A percentile compares a stretch with the other conserved stretches of the same genome.
Conservation (phyloP, 1,139 yeast species). For the Yamadazyma blattariae region DNA sequence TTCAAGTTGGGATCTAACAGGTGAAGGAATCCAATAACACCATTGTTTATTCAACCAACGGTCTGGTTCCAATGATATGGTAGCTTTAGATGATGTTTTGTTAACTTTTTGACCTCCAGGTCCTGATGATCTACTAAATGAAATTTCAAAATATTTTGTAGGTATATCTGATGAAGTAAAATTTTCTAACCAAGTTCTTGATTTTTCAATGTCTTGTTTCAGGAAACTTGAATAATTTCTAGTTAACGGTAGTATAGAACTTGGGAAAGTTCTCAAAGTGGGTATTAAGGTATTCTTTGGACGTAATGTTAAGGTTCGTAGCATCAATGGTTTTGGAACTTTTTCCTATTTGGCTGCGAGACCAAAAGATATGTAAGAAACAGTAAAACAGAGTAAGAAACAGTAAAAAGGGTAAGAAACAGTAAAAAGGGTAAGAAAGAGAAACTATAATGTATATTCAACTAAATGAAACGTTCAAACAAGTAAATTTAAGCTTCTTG, state of each 20-base stretch:
- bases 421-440: too few relatives aligned
- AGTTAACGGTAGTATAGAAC: constrained; percentile 1
- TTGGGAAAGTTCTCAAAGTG: too few relatives aligned
- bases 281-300: too few relatives aligned
- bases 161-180: constrained; percentile 45
- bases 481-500: not conserved
- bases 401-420: too few relatives aligned
- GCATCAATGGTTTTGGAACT: too few relatives aligned
- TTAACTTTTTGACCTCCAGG: constrained; percentile 97
- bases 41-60: constrained; percentile 46
- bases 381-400: too few relatives aligned
- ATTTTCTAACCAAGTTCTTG: constrained; percentile 45
- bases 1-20: constrained; percentile 44
- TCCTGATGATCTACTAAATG: constrained; percentile 77
- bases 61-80: constrained; percentile 48
- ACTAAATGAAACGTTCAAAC: too few relatives aligned
- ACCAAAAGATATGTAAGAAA: too few relatives aligned
- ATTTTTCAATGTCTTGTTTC: constrained; percentile 23
- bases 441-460: too few relatives aligned
- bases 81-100: constrained; percentile 78
- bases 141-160: constrained; percentile 42
- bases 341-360: too few relatives aligned
- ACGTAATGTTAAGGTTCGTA: too few relatives aligned
- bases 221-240: not conserved
- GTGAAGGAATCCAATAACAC: constrained; percentile 62